Evolutionary conservation across 805 yeast genomes (phyloP), one percentile per base, ranked within the genome.

Genomic region (Wickerhamomyces xylosicus): DNA sequence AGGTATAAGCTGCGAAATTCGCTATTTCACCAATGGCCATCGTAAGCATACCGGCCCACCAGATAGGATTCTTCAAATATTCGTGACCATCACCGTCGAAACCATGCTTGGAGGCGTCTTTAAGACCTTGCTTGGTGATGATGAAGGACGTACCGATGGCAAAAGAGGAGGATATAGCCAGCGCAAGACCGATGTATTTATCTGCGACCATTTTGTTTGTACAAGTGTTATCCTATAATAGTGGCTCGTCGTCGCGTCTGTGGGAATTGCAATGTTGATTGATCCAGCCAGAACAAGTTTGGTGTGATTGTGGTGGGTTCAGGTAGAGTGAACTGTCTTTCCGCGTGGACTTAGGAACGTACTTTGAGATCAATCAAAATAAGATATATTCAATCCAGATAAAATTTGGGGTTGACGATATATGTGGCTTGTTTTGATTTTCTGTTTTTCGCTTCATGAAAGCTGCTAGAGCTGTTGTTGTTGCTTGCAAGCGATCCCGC

Each of bases 21-120:
- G 95, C 95, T 32, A 86, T 62, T 56, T 86, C 96, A 5, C 96
- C 96, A 18, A 86, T 62, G 3, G 92, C 95, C 96, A 86, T 79
- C 36, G 94, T 77, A 22, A 77, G 53, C 71, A 87, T 87, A 11
- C 96, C 96, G 1, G 90, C 84, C 85, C 95, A 84, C 96, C 96
- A 86, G 31, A 85, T 73, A 11, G 96, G 95, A 57, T 83, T 85
- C 47, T 72, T 77, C 46, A 86, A 63, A 55, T 86, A 86, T 50
- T 81, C 77, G 54, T 69, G 77, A n/a, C 87, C 86, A 43, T 83
- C 83, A 21, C 80, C 85, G 40, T 68, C 72, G 28, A 71, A 66
- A 3, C 85, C 85, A 41, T 76, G 77, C 41, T 69, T 66, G 14
- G 81, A 69, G 2, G 90, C 82, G 42, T 79, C 79, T 57, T 77